Percentiles rank a stretch among this genome's conserved stretches.
Evolutionary conservation across 371 early-diverging fungal genomes (phyloP).

Genomic region (Mucor saturninus): DNA sequence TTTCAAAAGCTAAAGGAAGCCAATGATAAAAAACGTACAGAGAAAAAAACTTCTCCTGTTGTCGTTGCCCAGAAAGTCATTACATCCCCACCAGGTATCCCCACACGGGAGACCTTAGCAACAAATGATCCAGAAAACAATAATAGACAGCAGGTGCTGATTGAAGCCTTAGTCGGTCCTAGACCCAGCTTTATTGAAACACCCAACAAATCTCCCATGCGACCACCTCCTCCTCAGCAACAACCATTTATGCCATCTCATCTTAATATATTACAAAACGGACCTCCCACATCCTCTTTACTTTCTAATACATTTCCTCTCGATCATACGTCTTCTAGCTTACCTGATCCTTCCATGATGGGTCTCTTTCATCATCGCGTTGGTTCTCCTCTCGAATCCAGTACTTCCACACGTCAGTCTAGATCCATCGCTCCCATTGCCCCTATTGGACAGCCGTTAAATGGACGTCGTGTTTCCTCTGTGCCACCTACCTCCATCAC

Average conservation of each 20-base stretch:
- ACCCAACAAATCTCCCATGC: not conserved
- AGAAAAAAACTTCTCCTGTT: slow-evolving; percentile 13
- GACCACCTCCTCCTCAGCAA: slow-evolving; percentile 5
- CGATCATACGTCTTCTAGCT: slow-evolving; percentile 7
- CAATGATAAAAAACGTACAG: slow-evolving; percentile 22
- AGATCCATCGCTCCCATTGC: slow-evolving; percentile 33
- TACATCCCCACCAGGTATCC: not conserved
- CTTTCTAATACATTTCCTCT: slow-evolving; percentile 8
- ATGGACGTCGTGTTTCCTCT: slow-evolving; percentile 20
- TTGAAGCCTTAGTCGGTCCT: slow-evolving; percentile 28
- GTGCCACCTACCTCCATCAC: not conserved
- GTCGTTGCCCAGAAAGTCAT: not conserved
- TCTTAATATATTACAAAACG: slow-evolving; percentile 20
- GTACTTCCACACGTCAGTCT: slow-evolving; percentile 9
- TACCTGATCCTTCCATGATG: slow-evolving; percentile 12
- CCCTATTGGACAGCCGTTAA: slow-evolving; percentile 45
- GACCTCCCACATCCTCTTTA: slow-evolving; percentile 5
- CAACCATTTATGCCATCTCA: slow-evolving; percentile 20
- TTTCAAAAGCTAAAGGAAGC: slow-evolving; percentile 40
- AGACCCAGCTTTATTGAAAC: slow-evolving; percentile 1
- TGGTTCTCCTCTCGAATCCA: slow-evolving; percentile 8
- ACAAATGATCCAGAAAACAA: slow-evolving; percentile 1
- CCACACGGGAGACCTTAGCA: not conserved
- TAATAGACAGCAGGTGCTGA: slow-evolving; percentile 25
- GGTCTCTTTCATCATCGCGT: slow-evolving; percentile 22